These are phyloP conservation scores for Prunus mira DNA, from an alignment of 306 rosid species.

Conservation along the genomic window DNA sequence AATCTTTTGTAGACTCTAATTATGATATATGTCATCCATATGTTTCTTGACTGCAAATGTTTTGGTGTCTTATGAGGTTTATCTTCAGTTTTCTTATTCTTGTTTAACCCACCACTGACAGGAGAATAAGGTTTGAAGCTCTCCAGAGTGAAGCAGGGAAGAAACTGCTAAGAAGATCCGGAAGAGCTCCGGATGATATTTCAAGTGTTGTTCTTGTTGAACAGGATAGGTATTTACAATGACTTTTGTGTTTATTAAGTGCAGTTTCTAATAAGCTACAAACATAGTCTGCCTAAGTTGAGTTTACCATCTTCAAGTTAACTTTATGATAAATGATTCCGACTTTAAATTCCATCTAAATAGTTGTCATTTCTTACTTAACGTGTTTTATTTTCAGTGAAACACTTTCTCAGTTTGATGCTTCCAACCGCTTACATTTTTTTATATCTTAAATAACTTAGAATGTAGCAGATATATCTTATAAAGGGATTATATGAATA, in stretches of 20 bases:
- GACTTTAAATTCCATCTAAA: neutral
- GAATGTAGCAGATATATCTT: constrained; percentile 2
- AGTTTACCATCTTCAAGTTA: too few species aligned
- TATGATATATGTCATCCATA: neutral
- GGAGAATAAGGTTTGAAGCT: constrained; percentile 75
- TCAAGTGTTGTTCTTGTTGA: constrained; percentile 95
- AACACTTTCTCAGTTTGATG: neutral
- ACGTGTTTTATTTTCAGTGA: neutral
- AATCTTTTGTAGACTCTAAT: neutral
- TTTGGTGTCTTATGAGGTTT: neutral
- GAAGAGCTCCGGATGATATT: constrained; percentile 94
- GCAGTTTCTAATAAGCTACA: neutral
- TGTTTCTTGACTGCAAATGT: neutral
- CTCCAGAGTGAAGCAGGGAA: constrained; percentile 94
- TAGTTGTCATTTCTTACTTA: neutral
- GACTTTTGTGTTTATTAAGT: neutral
- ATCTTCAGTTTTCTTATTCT: neutral
- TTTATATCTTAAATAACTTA: neutral
- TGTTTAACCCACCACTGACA: constrained; percentile 26
- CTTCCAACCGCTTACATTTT: neutral
- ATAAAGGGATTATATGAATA: constrained; percentile 13
- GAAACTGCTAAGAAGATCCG: constrained; percentile 76
- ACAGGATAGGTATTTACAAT: constrained; percentile 49
- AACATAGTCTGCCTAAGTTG: too few species aligned
- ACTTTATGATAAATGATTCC: constrained; percentile 1